A percentile compares a stretch with the other conserved stretches of the same genome.
These are phyloP conservation scores for Zygosaccharomyces siamensis DNA, from an alignment of 805 yeast genomes.

Conservation along the genomic window DNA sequence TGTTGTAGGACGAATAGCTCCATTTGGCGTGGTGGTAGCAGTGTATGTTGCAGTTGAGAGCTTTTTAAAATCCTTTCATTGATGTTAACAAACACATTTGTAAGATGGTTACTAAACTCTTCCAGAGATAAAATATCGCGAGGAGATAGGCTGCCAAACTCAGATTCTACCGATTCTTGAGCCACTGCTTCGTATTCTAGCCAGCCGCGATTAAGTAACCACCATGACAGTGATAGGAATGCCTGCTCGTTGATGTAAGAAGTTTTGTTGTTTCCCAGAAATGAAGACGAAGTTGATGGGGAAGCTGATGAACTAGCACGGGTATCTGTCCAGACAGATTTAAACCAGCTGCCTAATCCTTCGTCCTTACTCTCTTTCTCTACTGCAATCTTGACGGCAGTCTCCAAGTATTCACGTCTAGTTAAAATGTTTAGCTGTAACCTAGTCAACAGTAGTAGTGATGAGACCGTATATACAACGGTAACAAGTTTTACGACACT, in stretches of 20 bases:
- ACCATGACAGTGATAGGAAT: conserved; percentile 85
- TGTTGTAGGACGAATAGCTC: conserved; percentile 54
- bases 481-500: conserved; percentile 72
- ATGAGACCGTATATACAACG: conserved; percentile 59
- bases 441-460: conserved; percentile 72
- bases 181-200: conserved; percentile 48
- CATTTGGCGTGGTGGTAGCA: conserved; percentile 46
- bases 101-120: conserved; percentile 49
- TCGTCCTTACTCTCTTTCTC: conserved; percentile 18
- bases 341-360: conserved; percentile 2
- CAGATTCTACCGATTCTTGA: conserved; percentile 51
- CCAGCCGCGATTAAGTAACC: conserved; percentile 90
- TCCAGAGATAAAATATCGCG: conserved; percentile 61
- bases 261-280: conserved; percentile 2
- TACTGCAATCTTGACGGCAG: conserved; percentile 64
- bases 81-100: conserved; percentile 32
- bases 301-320: conserved; percentile 27
- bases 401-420: conserved; percentile 75
- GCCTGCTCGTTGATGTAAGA: conserved; percentile 65
- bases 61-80: conserved; percentile 31
- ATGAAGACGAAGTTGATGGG: not conserved
- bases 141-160: conserved; percentile 63
- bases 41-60: conserved; percentile 34
- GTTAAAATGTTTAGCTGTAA: conserved; percentile 86
- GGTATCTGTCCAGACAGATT: conserved; percentile 17